Base-by-base conservation (phyloP, 345 rosid genomes). In the Linum trigynum region DNA sequence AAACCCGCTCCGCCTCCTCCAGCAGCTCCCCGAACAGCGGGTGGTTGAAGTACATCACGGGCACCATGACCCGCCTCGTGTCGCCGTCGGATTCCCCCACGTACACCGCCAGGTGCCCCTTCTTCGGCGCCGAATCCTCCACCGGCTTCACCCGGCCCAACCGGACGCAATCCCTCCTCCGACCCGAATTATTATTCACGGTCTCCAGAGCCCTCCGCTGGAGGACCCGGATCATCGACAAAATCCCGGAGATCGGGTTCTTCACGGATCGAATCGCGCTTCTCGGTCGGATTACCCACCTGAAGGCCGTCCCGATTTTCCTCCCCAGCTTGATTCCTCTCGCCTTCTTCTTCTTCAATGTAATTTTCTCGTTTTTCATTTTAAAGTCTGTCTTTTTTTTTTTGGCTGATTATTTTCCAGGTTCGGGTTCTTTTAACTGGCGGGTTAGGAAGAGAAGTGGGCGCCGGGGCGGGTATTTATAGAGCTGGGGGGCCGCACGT, bases 31-130 rank as follows among this genome's bases (percentile, higher is more conserved):
- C 86, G 55, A 92, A 90, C 71, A 88, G 70, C 5, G 97, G 98
- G 64, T 92, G 97, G 65, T 90, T 90, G 71, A 92, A 82, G 68
- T 86, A 87, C 1, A 90, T 81, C 55, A 87, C 87, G 11, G 98
- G 97, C 71, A 92, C 86, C 60, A 81, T 61, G 14, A 80, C 83
- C 3, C 87, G 80, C 68, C 77, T 64, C 60, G 80, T 71, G 43
- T 81, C 83, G 7, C 67, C 78, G 2, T 65, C 84, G 0, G 86
- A 67, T 63, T 80, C 83, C 14, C 85, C 95, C 6, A 89, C 85
- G 78, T 87, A 87, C 8, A 92, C 86, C 0, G 85, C 94, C 72
- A 87, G 73, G 72, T 87, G 90, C 5, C 97, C 96, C 55, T 76
- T 85, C 50, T 43, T 43, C 50, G 50, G 50, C 3, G 50, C 2